These are phyloP conservation scores for Cladosporium sp. DNA, from an alignment of 2,329 filamentous ascomycete genomes.

Conservation along the genomic window DNA sequence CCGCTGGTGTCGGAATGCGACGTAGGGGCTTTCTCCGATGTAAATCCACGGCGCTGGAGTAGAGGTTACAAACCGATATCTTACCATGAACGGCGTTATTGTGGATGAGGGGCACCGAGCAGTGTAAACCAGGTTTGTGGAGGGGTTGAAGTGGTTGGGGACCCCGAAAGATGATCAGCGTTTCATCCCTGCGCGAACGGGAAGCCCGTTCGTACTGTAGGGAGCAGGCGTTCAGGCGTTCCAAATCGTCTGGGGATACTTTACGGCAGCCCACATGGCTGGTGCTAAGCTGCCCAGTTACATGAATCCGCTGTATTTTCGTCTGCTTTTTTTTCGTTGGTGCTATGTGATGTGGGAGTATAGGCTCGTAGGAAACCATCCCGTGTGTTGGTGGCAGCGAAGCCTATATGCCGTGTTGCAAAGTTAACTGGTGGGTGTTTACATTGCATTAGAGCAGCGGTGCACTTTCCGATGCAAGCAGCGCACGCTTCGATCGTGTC, in stretches of 20 bases:
- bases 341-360: background rate
- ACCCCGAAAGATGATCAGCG: constrained; percentile 8
- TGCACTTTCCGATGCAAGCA: background rate
- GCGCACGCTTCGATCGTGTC: background rate
- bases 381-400: background rate
- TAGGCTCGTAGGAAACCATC: background rate
- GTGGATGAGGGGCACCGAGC: constrained; percentile 5
- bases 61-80: background rate
- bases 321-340: background rate
- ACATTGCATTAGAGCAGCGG: background rate
- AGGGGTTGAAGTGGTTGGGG: constrained; percentile 9
- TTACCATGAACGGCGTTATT: constrained; percentile 8
- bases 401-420: constrained; percentile 3
- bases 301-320: background rate
- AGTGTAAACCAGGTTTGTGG: constrained; percentile 1
- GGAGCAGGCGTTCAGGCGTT: constrained; percentile 2
- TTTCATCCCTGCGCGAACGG: constrained; percentile 13
- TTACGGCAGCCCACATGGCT: constrained; percentile 13
- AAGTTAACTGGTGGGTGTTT: background rate
- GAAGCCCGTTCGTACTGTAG: constrained; percentile 6
- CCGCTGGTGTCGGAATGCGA: background rate
- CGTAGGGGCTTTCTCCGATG: background rate
- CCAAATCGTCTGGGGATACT: background rate
- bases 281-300: background rate
- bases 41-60: background rate